phyloP scores from a whole-genome alignment of 371 early-diverging fungal genomes.

The Haplosporangium sp. region DNA sequence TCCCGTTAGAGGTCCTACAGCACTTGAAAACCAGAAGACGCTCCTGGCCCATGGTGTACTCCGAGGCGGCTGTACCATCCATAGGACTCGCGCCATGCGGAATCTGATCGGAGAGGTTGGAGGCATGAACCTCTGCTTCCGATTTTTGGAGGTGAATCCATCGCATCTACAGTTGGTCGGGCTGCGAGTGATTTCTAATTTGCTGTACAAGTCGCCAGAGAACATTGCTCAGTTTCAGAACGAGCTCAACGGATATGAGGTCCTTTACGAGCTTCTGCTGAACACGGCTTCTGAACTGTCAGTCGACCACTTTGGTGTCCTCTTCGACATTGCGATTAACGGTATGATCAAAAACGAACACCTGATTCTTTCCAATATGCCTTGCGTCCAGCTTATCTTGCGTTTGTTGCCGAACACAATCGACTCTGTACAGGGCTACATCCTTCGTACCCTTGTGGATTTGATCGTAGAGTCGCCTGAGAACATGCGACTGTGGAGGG shows the following conservation, averaged over 20 bases:
- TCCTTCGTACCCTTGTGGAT: slow-evolving; percentile 55
- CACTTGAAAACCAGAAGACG: slow-evolving; percentile 2
- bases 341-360: slow-evolving; percentile 56
- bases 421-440: slow-evolving; percentile 55
- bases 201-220: slow-evolving; percentile 57
- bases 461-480: slow-evolving; percentile 56
- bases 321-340: slow-evolving; percentile 57
- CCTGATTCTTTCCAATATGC: slow-evolving; percentile 50
- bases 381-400: slow-evolving; percentile 51
- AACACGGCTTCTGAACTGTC: slow-evolving; percentile 43
- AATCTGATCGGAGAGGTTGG: slow-evolving; percentile 54
- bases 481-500: slow-evolving; percentile 56
- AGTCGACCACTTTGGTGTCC: slow-evolving; percentile 54
- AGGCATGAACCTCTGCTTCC: slow-evolving; percentile 56
- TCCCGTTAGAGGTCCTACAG: background rate
- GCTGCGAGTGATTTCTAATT: slow-evolving; percentile 54
- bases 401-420: slow-evolving; percentile 40
- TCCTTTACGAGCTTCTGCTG: slow-evolving; percentile 38
- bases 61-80: slow-evolving; percentile 57
- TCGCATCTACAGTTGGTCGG: slow-evolving; percentile 56
- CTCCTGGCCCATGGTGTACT: slow-evolving; percentile 33
- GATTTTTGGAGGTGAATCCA: slow-evolving; percentile 53
- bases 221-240: slow-evolving; percentile 55
- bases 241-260: slow-evolving; percentile 53
- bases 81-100: slow-evolving; percentile 53